phyloP scores from a whole-genome alignment of 2,329 filamentous ascomycete species.

The Pseudocercospora fijiensis region DNA sequence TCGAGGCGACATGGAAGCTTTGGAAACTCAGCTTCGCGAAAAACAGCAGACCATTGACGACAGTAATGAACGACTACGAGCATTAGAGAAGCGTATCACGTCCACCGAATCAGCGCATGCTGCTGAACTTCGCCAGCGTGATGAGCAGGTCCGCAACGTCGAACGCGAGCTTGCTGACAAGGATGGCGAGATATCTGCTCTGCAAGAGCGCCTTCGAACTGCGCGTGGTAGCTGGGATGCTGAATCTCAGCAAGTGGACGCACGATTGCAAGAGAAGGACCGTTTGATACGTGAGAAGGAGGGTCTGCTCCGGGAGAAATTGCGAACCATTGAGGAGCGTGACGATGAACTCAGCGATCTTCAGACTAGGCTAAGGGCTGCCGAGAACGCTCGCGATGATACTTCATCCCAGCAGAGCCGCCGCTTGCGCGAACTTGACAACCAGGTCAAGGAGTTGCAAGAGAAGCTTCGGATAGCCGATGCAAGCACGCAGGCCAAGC shows the following conservation, averaged over 20 bases:
- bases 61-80: slow-evolving; percentile 34
- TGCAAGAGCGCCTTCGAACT: slow-evolving; percentile 40
- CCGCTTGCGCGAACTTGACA: slow-evolving; percentile 52
- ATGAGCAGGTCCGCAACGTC: slow-evolving; percentile 63
- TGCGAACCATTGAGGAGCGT: slow-evolving; percentile 68
- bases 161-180: slow-evolving; percentile 40
- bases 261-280: slow-evolving; percentile 41
- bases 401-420: slow-evolving; percentile 50
- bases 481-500: slow-evolving; percentile 43
- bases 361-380: slow-evolving; percentile 34
- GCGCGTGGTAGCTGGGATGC: slow-evolving; percentile 43
- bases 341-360: slow-evolving; percentile 64
- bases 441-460: slow-evolving; percentile 50
- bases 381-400: slow-evolving; percentile 33
- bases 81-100: slow-evolving; percentile 37
- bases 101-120: slow-evolving; percentile 24
- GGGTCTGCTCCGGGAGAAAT: slow-evolving; percentile 71
- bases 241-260: slow-evolving; percentile 40
- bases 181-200: slow-evolving; percentile 39
- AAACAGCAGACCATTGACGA: slow-evolving; percentile 40
- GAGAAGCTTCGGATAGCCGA: slow-evolving; percentile 48
- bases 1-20: slow-evolving; percentile 36
- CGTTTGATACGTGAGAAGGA: slow-evolving; percentile 68
- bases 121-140: slow-evolving; percentile 33
- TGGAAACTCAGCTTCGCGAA: slow-evolving; percentile 39